These are phyloP conservation scores for Hordeum pubiflorum DNA, from an alignment of 202 grass and related monocot species.

Conservation along the genomic window DNA sequence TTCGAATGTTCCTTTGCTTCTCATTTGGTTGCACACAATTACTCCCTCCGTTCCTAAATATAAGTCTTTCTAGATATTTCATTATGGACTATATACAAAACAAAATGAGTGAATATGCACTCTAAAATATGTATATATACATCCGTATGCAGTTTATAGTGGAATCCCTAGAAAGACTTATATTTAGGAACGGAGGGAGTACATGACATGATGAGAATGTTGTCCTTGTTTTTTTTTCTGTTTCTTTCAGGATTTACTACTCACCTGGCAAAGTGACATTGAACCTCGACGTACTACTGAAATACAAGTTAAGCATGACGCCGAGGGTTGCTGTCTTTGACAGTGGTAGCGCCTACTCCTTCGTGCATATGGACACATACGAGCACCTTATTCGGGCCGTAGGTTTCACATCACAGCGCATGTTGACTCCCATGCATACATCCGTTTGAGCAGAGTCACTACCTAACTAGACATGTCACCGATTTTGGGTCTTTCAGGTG, in stretches of 20 bases:
- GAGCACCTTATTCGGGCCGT: neutral
- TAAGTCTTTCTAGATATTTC: no score
- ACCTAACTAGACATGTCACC: neutral
- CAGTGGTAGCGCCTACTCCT: conserved; percentile 19
- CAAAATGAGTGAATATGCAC: no score
- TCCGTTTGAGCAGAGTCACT: neutral
- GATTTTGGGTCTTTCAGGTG: neutral
- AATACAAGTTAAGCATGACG: neutral
- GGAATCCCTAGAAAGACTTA: no score
- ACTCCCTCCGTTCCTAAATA: no score
- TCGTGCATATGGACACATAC: neutral
- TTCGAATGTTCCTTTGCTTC: neutral
- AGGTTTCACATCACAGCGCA: neutral
- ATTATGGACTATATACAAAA: no score
- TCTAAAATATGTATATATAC: no score
- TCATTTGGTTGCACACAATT: neutral
- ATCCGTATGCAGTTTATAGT: no score
- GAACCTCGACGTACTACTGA: neutral
- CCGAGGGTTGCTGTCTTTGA: neutral
- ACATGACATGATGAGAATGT: neutral
- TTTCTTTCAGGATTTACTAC: neutral
- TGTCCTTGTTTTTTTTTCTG: neutral
- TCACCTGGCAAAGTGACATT: neutral
- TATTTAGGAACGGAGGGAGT: no score
- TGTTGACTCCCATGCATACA: neutral